A percentile compares a stretch with the other conserved stretches of the same genome.
phyloP scores from a whole-genome alignment of 371 early-diverging fungal genomes.

The Thermomucor indicae-seudaticae region DNA sequence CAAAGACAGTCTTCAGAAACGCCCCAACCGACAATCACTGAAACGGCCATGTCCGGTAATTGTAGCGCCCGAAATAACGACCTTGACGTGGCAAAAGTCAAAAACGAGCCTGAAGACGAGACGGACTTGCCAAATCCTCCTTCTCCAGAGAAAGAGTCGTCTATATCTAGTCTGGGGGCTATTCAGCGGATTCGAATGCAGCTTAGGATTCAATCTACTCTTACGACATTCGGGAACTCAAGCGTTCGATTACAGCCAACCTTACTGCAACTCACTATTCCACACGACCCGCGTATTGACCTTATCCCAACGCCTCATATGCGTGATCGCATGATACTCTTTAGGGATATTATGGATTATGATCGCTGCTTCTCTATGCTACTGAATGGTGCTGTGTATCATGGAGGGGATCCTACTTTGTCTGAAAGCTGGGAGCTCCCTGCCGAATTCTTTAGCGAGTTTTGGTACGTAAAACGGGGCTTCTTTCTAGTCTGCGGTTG shows the following conservation, averaged over 20 bases:
- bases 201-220: constrained; percentile 30
- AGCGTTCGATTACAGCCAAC: constrained; percentile 31
- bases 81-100: too few relatives aligned
- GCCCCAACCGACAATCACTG: background rate
- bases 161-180: constrained; percentile 24
- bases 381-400: constrained; percentile 43
- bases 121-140: background rate
- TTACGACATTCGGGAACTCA: constrained; percentile 19
- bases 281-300: constrained; percentile 60
- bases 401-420: constrained; percentile 58
- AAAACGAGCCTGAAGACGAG: background rate
- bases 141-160: background rate
- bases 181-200: constrained; percentile 41
- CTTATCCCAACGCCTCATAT: constrained; percentile 54
- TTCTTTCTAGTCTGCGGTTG: background rate
- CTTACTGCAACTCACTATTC: constrained; percentile 40
- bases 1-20: background rate
- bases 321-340: constrained; percentile 59
- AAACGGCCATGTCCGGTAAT: background rate
- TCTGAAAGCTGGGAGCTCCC: constrained; percentile 57
- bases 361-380: constrained; percentile 53
- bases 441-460: constrained; percentile 49
- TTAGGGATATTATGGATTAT: constrained; percentile 50
- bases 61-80: too few relatives aligned
- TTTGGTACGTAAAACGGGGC: constrained; percentile 40